Conservation (phyloP, 352 stramenopile genomes). For the Pilasporangium apinafurcum region DNA sequence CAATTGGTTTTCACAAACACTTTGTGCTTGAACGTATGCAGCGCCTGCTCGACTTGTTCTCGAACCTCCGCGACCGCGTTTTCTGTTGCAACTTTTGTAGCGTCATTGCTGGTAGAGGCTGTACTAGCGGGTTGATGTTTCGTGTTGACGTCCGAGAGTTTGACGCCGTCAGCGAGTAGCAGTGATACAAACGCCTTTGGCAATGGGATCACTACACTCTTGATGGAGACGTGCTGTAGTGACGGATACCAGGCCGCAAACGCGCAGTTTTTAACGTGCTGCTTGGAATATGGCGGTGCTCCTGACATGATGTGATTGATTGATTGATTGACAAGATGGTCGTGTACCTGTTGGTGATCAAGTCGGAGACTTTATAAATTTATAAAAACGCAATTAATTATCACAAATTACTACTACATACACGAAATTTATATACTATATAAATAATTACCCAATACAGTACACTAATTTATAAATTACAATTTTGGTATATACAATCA, state of each 20-base stretch:
- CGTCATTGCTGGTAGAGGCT: too few species aligned
- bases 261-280: conserved; percentile 77
- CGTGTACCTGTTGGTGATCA: neutral
- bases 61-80: conserved; percentile 34
- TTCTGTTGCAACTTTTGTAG: conserved; percentile 13
- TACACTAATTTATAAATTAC: too few species aligned
- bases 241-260: conserved; percentile 65
- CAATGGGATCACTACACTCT: conserved; percentile 47
- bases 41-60: conserved; percentile 51
- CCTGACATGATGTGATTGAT: neutral
- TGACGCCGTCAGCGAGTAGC: conserved; percentile 64
- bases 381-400: neutral
- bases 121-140: neutral
- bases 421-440: neutral
- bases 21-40: conserved; percentile 57
- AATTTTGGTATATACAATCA: too few species aligned
- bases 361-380: neutral
- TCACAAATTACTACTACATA: neutral
- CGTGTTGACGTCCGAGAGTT: conserved; percentile 26
- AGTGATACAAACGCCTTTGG: conserved; percentile 45
- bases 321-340: neutral
- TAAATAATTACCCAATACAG: too few species aligned
- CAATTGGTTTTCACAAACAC: conserved; percentile 93
- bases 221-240: conserved; percentile 58
- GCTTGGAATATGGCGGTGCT: conserved; percentile 41